Percentiles rank a stretch among this genome's conserved stretches.
These are phyloP conservation scores for Dioszegia aurantiaca DNA, from an alignment of 768 basidiomycete species.

Conservation along the genomic window DNA sequence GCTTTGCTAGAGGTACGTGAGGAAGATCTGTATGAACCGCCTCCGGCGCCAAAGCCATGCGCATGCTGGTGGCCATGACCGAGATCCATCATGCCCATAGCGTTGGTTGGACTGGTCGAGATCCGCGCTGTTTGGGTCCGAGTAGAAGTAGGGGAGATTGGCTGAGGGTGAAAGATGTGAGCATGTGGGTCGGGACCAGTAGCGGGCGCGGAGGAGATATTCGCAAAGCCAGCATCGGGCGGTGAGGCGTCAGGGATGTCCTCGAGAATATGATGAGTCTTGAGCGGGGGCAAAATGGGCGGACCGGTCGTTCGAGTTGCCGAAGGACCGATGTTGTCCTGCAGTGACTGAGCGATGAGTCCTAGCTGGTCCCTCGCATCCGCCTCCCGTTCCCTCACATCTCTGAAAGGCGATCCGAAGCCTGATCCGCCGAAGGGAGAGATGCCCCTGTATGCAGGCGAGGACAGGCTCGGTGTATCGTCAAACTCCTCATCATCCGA, in stretches of 20 bases:
- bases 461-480: constrained; percentile 7
- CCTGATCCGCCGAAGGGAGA: not conserved
- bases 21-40: not conserved
- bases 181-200: constrained; percentile 1
- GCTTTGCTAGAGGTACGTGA: constrained; percentile 5
- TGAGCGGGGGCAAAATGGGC: constrained; percentile 3
- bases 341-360: not conserved
- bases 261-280: constrained; percentile 23
- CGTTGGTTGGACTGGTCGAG: constrained; percentile 12
- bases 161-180: not conserved
- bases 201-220: not conserved
- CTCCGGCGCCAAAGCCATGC: constrained; percentile 2
- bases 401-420: constrained; percentile 5
- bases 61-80: constrained; percentile 2
- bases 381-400: not conserved
- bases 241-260: constrained; percentile 39
- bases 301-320: not conserved
- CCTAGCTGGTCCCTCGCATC: constrained; percentile 8
- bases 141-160: not conserved
- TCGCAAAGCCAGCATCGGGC: not conserved
- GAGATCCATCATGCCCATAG: constrained; percentile 6
- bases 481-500: constrained; percentile 45
- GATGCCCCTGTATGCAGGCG: not conserved
- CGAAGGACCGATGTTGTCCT: not conserved
- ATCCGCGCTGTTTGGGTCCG: not conserved